Conservation (phyloP, 495 filamentous ascomycete species). For the Lepraria neglecta region DNA sequence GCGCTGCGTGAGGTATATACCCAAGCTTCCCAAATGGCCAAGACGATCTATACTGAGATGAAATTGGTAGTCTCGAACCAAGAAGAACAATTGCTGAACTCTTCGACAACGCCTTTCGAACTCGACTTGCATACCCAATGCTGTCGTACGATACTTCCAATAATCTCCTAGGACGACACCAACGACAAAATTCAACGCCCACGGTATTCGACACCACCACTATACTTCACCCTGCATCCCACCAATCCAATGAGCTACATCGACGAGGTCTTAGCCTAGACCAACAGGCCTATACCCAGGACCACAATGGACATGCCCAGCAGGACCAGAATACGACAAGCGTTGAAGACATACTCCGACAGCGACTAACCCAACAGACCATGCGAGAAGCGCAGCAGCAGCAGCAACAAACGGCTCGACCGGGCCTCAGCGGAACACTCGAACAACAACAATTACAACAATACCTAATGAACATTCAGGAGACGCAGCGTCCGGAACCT, state of each 20-base stretch:
- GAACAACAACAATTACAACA: slow-evolving; percentile 23
- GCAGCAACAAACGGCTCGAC: slow-evolving; percentile 58
- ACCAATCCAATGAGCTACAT: slow-evolving; percentile 7
- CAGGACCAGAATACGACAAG: slow-evolving; percentile 30
- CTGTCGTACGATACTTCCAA: slow-evolving; percentile 64
- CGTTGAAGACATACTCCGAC: slow-evolving; percentile 16
- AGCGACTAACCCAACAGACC: slow-evolving; percentile 28
- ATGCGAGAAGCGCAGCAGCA: slow-evolving; percentile 73
- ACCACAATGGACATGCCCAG: slow-evolving; percentile 35
- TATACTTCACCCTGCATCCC: slow-evolving; percentile 36
- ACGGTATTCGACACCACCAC: slow-evolving; percentile 54
- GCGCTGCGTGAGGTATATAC: slow-evolving; percentile 62
- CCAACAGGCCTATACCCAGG: slow-evolving; percentile 53
- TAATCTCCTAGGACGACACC: slow-evolving; percentile 67
- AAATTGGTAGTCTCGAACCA: slow-evolving; percentile 49
- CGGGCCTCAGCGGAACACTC: slow-evolving; percentile 39
- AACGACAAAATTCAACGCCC: slow-evolving; percentile 85
- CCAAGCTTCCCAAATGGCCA: not conserved
- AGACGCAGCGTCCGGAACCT: slow-evolving; percentile 18
- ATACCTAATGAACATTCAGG: slow-evolving; percentile 30
- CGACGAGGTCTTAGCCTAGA: slow-evolving; percentile 34
- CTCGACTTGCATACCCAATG: slow-evolving; percentile 62
- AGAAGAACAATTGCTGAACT: slow-evolving; percentile 40
- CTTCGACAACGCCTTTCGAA: slow-evolving; percentile 51
- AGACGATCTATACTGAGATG: slow-evolving; percentile 14